These are phyloP conservation scores for Chrysosporium keratinophilum DNA, from an alignment of 2,329 filamentous ascomycete genomes.

Conservation along the genomic window DNA sequence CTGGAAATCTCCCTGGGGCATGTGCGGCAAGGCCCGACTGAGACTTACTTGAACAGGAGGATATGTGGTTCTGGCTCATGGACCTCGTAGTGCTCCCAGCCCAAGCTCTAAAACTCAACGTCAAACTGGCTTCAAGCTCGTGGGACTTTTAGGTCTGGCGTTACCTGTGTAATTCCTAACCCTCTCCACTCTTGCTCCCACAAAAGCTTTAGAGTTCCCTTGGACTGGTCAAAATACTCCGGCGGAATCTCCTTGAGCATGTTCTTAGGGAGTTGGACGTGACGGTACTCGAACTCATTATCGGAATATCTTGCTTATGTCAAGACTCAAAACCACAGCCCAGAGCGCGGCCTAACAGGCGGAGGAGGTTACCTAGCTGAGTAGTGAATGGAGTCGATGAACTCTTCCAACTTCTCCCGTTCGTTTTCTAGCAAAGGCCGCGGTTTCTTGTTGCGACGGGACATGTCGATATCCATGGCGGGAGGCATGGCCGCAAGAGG, in stretches of 20 bases:
- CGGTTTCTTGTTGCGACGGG: conserved; percentile 76
- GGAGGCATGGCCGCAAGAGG: not conserved
- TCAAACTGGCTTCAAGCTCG: not conserved
- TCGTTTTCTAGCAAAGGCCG: conserved; percentile 71
- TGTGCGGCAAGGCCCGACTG: conserved; percentile 14
- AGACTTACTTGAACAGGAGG: conserved; percentile 71
- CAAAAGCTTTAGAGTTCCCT: conserved; percentile 87
- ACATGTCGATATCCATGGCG: conserved; percentile 59
- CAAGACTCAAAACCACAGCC: not conserved
- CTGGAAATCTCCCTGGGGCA: conserved; percentile 19
- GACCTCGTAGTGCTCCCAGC: conserved; percentile 99
- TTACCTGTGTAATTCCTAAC: conserved; percentile 90
- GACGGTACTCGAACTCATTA: conserved; percentile 86
- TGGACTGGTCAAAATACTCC: conserved; percentile 79
- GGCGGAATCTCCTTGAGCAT: conserved; percentile 97
- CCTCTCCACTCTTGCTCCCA: conserved; percentile 99
- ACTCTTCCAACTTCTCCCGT: conserved; percentile 76
- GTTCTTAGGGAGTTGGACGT: conserved; percentile 92
- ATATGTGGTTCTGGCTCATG: conserved; percentile 98
- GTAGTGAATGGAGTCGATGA: conserved; percentile 89
- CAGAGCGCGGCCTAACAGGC: not conserved
- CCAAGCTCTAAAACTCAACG: conserved; percentile 59
- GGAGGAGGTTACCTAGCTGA: conserved; percentile 59
- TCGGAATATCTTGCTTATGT: conserved; percentile 66
- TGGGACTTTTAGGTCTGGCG: not conserved